Evolutionary conservation across 768 basidiomycete genomes (phyloP).

Genomic region (Collybia sp.): DNA sequence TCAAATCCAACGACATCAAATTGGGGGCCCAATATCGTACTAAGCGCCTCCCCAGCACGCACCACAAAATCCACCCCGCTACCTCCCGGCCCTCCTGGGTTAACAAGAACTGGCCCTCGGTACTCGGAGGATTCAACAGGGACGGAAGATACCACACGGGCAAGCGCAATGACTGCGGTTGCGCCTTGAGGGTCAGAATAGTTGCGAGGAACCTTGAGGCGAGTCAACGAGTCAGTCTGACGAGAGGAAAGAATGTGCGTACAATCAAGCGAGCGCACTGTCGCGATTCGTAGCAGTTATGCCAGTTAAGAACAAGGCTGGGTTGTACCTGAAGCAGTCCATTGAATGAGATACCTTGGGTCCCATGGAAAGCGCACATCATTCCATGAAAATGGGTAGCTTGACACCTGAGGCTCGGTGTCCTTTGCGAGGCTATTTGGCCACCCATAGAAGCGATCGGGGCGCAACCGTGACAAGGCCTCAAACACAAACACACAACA

Average conservation of each 20-base stretch:
- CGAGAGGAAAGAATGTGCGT: not conserved
- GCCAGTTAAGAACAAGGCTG: constrained; percentile 15
- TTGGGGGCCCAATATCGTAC: constrained; percentile 30
- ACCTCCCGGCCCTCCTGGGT: constrained; percentile 46
- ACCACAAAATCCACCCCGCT: constrained; percentile 30
- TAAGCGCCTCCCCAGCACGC: constrained; percentile 17
- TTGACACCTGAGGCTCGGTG: too few relatives aligned
- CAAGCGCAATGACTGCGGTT: constrained; percentile 36
- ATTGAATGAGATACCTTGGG: not conserved
- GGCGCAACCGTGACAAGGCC: too few relatives aligned
- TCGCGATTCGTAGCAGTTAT: constrained; percentile 14
- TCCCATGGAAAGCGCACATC: too few relatives aligned
- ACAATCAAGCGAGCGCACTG: constrained; percentile 30
- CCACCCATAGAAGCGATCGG: too few relatives aligned
- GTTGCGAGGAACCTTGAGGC: constrained; percentile 37
- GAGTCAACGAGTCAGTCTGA: not conserved
- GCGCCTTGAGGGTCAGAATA: constrained; percentile 33
- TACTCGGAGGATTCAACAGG: constrained; percentile 21
- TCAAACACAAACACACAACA: too few relatives aligned
- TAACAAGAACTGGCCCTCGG: constrained; percentile 39
- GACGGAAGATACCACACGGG: constrained; percentile 32
- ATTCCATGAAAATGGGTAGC: too few relatives aligned
- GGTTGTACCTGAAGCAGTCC: constrained; percentile 8
- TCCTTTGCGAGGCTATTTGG: too few relatives aligned
- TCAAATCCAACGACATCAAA: constrained; percentile 46